Percentiles rank a stretch among this genome's conserved stretches.
Conservation (phyloP, 1,139 yeast genomes). For the Sugiyamaella pinicola region DNA sequence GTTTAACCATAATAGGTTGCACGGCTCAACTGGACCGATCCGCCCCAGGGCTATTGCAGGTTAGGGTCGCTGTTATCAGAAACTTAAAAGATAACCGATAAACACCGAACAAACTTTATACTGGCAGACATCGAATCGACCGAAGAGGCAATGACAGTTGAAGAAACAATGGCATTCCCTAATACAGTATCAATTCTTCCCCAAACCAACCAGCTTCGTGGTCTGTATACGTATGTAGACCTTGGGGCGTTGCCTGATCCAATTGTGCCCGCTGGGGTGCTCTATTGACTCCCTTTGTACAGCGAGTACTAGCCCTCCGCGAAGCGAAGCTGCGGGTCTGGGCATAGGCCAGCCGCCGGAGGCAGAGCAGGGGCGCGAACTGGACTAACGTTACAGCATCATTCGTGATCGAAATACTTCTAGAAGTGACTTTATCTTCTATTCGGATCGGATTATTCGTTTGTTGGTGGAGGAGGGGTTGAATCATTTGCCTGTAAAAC, state of each 20-base stretch:
- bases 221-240: conserved; percentile 73
- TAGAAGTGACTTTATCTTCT: conserved; percentile 91
- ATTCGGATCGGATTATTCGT: conserved; percentile 91
- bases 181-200: conserved; percentile 63
- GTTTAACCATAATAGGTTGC: too few relatives aligned
- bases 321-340: background rate
- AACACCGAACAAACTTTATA: too few relatives aligned
- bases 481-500: conserved; percentile 84
- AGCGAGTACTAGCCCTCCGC: background rate
- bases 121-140: too few relatives aligned
- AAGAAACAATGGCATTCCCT: conserved; percentile 23
- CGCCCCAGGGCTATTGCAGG: too few relatives aligned
- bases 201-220: conserved; percentile 86
- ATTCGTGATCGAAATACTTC: conserved; percentile 78
- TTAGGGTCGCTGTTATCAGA: background rate
- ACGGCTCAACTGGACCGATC: too few relatives aligned
- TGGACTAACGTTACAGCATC: conserved; percentile 46
- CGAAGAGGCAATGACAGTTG: too few relatives aligned
- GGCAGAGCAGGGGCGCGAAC: background rate
- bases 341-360: background rate
- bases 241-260: too few relatives aligned
- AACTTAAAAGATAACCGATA: background rate
- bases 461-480: conserved; percentile 92
- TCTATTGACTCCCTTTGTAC: background rate
- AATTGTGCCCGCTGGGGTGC: too few relatives aligned